Evolutionary conservation across 163 green algal species (phyloP).

Genomic region (Scenedesmus sp.): DNA sequence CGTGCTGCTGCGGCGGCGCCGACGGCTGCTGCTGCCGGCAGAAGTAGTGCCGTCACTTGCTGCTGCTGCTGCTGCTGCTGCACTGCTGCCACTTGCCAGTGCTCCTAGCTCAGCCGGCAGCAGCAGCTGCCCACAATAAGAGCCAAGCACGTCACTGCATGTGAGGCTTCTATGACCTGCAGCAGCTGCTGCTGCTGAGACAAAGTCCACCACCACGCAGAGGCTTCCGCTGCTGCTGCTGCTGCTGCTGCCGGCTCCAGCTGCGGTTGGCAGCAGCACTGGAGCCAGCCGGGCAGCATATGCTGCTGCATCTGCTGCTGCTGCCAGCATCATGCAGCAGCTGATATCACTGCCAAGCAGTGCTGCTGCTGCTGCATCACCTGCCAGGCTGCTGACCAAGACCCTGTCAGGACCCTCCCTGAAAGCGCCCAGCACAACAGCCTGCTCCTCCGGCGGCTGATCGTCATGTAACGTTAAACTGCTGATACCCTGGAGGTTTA

Average conservation of each 20-base stretch:
- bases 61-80: conserved; percentile 27
- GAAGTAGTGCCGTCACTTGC: background rate
- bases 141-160: background rate
- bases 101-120: background rate
- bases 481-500: conserved; percentile 36
- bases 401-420: background rate
- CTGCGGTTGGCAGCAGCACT: background rate
- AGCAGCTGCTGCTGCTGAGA: background rate
- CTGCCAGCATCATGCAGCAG: conserved; percentile 16
- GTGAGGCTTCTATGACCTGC: background rate
- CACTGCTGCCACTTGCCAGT: background rate
- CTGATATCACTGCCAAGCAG: background rate
- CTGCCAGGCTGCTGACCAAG: background rate
- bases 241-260: background rate
- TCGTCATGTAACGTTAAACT: conserved; percentile 22
- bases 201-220: conserved; percentile 21
- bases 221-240: background rate
- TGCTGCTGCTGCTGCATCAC: background rate
- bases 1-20: background rate
- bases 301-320: background rate
- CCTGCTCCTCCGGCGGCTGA: background rate
- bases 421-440: conserved; percentile 30
- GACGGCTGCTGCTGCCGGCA: background rate
- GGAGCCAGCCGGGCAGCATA: conserved; percentile 37
- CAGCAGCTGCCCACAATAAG: background rate